Base-by-base conservation (phyloP, 768 basidiomycete species). In the Krasilnikovozyma curviuscula region DNA sequence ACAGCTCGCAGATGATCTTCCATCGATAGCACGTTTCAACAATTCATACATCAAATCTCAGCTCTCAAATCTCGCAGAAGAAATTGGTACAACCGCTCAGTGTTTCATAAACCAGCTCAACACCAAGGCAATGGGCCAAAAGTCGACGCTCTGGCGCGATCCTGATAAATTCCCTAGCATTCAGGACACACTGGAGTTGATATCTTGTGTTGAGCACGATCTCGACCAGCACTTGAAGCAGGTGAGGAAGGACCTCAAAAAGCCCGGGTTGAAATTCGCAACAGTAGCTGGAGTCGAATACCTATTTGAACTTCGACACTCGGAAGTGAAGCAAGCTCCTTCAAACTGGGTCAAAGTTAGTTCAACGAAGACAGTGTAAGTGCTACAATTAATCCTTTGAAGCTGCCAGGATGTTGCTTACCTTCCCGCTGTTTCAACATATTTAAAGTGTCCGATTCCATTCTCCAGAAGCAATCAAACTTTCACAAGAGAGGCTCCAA, bases 191-290 rank as follows among this genome's bases (percentile, higher is more conserved):
- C 29, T 31, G 1, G 46, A 88, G 85, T 70, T 72, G 37, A 71
- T 89, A 14, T 68, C 70, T 59, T 68, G 73, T 1, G 70, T 79
- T 28, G 81, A 83, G 57, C 68, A 70, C 6, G 81, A 85, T 44
- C 70, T 95, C 3, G 62, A 70, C 5, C 75, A 81, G 30, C 79
- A 91, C 61, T 66, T 97, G 28, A 77, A 73, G 53, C 66, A 70
- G 37, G 81, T 84, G 41, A 72, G 86, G 16, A 83, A 77, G 59
- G 55, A 72, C 9, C 60, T 95, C 24, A 76, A 72, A 55, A 73
- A 77, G 59, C 84, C 84, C 0, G 75, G 75, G 8, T 67, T 88
- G 21, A 67, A 78, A 46, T 97, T 76, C 70, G 71, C 72, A 2
- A 73, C 70, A 5, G 69, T 78, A 12, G 66, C 70, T 0, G 78